phyloP scores from a whole-genome alignment of 108 stramenopile species.

The Asterionellopsis glacialis region DNA sequence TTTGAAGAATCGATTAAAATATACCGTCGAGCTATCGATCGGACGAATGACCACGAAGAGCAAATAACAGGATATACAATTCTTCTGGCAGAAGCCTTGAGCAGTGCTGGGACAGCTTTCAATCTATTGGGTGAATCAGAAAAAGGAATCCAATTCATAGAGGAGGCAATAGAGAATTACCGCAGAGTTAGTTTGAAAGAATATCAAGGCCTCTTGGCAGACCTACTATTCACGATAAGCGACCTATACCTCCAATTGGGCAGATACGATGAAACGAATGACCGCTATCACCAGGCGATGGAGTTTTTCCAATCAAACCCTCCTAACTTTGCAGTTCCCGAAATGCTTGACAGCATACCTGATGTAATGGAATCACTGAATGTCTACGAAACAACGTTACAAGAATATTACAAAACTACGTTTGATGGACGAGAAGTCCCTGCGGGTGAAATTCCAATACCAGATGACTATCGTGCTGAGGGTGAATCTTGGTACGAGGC shows the following conservation, averaged over 20 bases:
- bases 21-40: too few relatives aligned
- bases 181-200: too few relatives aligned
- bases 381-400: neutral
- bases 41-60: too few relatives aligned
- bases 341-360: neutral
- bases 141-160: too few relatives aligned
- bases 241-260: constrained; percentile 10
- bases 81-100: too few relatives aligned
- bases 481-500: constrained; percentile 11
- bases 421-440: neutral
- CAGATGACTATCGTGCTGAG: constrained; percentile 4
- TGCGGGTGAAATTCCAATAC: constrained; percentile 4
- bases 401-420: neutral
- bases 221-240: constrained; percentile 5
- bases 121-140: too few relatives aligned
- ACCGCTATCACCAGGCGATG: constrained; percentile 5
- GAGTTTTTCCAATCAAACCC: constrained; percentile 4
- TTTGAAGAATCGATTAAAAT: too few relatives aligned
- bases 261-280: constrained; percentile 9
- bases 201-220: neutral
- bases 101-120: too few relatives aligned
- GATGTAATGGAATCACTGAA: neutral
- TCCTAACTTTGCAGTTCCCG: neutral
- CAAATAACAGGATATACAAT: too few relatives aligned
- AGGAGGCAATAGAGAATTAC: too few relatives aligned